These are phyloP conservation scores for Misopates orontium DNA, from an alignment of 257 asterid species.

Conservation along the genomic window DNA sequence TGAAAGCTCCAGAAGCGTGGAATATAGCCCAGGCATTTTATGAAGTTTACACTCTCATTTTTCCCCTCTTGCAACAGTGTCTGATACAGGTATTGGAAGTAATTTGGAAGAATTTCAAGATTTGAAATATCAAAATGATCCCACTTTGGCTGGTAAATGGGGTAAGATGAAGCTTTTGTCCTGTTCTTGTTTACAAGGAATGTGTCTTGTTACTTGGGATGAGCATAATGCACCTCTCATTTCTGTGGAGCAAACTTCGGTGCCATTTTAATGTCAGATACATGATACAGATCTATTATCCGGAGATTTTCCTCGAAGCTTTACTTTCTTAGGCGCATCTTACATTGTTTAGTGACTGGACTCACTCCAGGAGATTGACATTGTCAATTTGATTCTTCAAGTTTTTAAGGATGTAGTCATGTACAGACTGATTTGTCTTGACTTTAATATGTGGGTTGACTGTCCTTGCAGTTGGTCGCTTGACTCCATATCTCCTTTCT, in stretches of 20 bases:
- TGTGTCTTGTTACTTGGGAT: not conserved
- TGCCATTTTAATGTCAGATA: not conserved
- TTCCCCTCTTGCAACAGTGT: conserved; percentile 54
- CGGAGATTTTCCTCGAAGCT: not conserved
- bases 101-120: conserved; percentile 57
- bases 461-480: conserved; percentile 14
- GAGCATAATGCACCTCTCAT: not conserved
- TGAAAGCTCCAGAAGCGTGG: no score
- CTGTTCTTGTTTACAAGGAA: not conserved
- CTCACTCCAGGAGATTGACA: not conserved
- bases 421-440: no score
- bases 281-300: not conserved
- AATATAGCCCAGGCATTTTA: no score
- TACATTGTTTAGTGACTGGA: conserved; percentile 14
- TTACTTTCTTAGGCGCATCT: not conserved
- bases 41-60: not conserved
- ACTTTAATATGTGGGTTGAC: conserved; percentile 9
- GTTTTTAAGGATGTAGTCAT: no score
- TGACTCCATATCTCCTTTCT: conserved; percentile 19
- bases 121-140: conserved; percentile 35
- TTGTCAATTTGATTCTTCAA: no score
- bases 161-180: conserved; percentile 45
- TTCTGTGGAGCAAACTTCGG: not conserved
- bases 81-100: conserved; percentile 81
- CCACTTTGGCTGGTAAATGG: conserved; percentile 50